Percentiles rank a stretch among this genome's conserved stretches.
These are phyloP conservation scores for Lyophyllum semitale DNA, from an alignment of 768 basidiomycete genomes.

Conservation along the genomic window DNA sequence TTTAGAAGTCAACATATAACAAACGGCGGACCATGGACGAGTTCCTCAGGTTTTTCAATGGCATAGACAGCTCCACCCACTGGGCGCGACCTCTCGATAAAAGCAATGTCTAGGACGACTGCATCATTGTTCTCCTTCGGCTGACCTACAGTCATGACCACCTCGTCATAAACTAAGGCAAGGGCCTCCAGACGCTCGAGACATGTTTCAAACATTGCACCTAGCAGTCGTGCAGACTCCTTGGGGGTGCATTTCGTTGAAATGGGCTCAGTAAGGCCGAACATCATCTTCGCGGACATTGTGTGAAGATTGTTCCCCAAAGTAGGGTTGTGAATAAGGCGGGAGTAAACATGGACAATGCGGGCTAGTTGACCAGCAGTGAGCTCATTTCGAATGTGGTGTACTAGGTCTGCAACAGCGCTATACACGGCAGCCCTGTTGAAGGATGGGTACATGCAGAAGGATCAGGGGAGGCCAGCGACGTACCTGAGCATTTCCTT, in stretches of 20 bases:
- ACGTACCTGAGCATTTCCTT: slow-evolving; percentile 79
- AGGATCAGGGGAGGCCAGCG: neutral
- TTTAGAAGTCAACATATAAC: neutral
- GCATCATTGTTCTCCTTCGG: slow-evolving; percentile 47
- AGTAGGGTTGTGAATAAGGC: slow-evolving; percentile 86
- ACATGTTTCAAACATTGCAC: slow-evolving; percentile 77
- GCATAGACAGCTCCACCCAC: slow-evolving; percentile 77
- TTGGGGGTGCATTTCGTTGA: slow-evolving; percentile 71
- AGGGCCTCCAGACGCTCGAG: slow-evolving; percentile 85
- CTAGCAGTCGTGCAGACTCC: slow-evolving; percentile 69
- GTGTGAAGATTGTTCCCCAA: slow-evolving; percentile 82
- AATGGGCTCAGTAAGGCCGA: slow-evolving; percentile 84
- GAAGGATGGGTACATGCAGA: slow-evolving; percentile 10
- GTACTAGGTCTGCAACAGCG: slow-evolving; percentile 90
- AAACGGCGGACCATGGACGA: slow-evolving; percentile 65
- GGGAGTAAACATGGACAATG: slow-evolving; percentile 83
- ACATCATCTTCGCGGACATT: slow-evolving; percentile 90
- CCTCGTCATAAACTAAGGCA: slow-evolving; percentile 61
- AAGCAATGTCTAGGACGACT: slow-evolving; percentile 51
- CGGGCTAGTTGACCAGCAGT: slow-evolving; percentile 72
- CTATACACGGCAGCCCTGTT: slow-evolving; percentile 78
- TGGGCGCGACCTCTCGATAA: slow-evolving; percentile 86
- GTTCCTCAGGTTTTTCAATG: slow-evolving; percentile 79
- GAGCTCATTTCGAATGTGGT: slow-evolving; percentile 86
- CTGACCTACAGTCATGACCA: slow-evolving; percentile 48